Base-by-base conservation (phyloP, 139 green algal genomes). In the Asterochloris sp. region DNA sequence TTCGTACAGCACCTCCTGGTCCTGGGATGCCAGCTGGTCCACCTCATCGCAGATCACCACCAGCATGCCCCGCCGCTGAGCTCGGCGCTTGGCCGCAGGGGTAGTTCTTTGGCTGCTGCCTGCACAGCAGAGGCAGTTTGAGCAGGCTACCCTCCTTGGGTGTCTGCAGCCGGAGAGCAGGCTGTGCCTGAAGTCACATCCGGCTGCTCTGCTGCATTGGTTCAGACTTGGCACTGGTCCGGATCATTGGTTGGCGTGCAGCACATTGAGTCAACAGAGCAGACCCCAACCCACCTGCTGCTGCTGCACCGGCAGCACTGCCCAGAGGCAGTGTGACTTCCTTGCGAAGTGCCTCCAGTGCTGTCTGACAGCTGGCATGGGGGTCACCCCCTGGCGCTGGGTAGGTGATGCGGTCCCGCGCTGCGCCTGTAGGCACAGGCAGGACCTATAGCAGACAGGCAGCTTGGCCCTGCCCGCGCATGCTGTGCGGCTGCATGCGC, bases 1-100 rank as follows among this genome's bases (percentile, higher is more conserved):
- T 10, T 87, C 69, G 29, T 85, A 81, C 73, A 84, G 47, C 47
- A 88, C 62, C 24, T 28, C 27, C 61, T 76, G 11, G 28, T 78
- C 82, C 73, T 73, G 73, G 0, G 80, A 28, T 19, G 92, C 68
- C 64, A 94, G 85, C 17, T 76, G 78, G 78, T 94, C 90, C 60
- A 94, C 84, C 80, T 94, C 90, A 73, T 94, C 90, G 63, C 91
- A 81, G 9, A 93, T 69, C 10, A 89, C 88, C 15, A 94, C 80
- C 69, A 91, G 29, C 89, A 91, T 91, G 62, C 90, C 84, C 0
- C 13, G 26, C 74, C 13, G 69, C 12, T 23, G 63, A 13, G 54
- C 27, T n/a, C 69, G 75, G 62, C 80, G 47, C 73, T 47, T 74
- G 61, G 27, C 73, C 27, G 64, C 69, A 13, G 27, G 54, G 23